Evolutionary conservation across 441 rosid genomes (phyloP), one percentile per base, ranked within the genome.

Genomic region (Raphanus hybrid): DNA sequence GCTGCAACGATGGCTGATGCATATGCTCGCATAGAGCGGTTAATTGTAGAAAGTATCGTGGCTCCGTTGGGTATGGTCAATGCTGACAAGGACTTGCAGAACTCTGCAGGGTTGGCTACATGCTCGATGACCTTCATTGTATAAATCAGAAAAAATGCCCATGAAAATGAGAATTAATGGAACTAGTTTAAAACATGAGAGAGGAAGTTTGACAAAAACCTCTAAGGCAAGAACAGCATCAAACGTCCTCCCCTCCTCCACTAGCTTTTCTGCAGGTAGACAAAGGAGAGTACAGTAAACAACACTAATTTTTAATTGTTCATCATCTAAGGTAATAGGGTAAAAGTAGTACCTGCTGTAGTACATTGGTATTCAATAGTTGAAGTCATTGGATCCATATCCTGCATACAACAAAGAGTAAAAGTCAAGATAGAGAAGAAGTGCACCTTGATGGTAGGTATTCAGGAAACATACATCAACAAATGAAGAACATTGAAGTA

Each of bases 191-290:
- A 26, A 57, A 52, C 1, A 52, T 52, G 7, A 67, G 14, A 67
- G 14, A 16, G 5, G 8, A 50, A 34, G 61, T 35, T 52, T 73
- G 15, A 27, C 10, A 4, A n/a, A 11, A 54, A 69, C 97, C 97
- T 96, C 98, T 68, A 91, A 74, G 75, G 98, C 77, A 80, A 96
- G 86, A 81, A 91, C 98, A 75, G 89, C 97, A 67, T 96, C 99
- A 71, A 92, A 93, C 77, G 78, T 85, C 85, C 85, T 81, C 70
- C 90, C 60, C 0, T 95, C 98, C 57, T 93, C 94, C 68, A 87
- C 93, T 32, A 95, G 90, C 80, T 83, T 90, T 71, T 93, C 97
- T 93, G 92, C 55, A 71, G 1, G 37, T 55, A 60, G 7, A 7
- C 52, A 73, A 9, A 41, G n/a, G 52, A 43, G 52, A 43, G 14